A percentile compares a stretch with the other conserved stretches of the same genome.
phyloP scores from a whole-genome alignment of 345 rosid species.

The Acer campestre region DNA sequence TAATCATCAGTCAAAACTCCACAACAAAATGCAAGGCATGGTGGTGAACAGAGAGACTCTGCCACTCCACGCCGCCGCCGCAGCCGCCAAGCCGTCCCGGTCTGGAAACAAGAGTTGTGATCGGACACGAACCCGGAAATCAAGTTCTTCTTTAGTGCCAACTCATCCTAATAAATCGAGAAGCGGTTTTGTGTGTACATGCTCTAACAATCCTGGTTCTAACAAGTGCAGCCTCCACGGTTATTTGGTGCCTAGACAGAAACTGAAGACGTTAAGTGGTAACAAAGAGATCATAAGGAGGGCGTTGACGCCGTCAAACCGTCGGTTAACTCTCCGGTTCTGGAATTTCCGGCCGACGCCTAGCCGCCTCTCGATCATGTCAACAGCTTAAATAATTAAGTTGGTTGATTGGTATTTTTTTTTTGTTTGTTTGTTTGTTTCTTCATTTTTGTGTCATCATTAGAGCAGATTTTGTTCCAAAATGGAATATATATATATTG shows the following conservation, averaged over 20 bases:
- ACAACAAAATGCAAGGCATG: background rate
- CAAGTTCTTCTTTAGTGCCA: background rate
- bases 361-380: constrained; percentile 48
- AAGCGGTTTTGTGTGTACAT: constrained; percentile 1
- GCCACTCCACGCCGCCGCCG: background rate
- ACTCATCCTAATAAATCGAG: background rate
- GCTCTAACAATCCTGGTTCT: constrained; percentile 31
- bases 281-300: constrained; percentile 38
- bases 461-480: background rate
- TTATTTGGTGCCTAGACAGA: constrained; percentile 29
- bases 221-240: constrained; percentile 40
- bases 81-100: background rate
- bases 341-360: constrained; percentile 48
- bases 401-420: background rate
- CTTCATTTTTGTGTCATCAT: no score
- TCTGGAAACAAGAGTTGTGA: background rate
- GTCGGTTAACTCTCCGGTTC: constrained; percentile 36
- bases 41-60: background rate
- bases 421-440: background rate
- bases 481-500: background rate
- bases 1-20: no score
- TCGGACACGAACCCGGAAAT: background rate
- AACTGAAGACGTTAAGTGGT: constrained; percentile 23
- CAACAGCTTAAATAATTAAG: constrained; percentile 25
- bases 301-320: constrained; percentile 35